phyloP scores from a whole-genome alignment of 805 yeast genomes.

The Clavispora asparagi region DNA sequence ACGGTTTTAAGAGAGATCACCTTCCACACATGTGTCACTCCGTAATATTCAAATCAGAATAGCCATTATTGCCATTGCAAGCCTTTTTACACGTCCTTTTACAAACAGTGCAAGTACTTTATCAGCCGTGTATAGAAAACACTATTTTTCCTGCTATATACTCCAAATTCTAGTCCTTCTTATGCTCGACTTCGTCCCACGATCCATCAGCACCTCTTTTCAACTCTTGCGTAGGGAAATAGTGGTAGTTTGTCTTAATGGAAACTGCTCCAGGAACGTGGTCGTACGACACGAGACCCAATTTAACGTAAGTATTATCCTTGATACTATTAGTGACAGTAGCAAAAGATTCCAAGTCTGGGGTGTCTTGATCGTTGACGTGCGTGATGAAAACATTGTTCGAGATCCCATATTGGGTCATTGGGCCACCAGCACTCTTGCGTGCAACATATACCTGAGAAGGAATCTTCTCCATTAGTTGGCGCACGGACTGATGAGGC shows the following conservation, averaged over 20 bases:
- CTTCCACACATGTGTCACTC: too few species aligned
- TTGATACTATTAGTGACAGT: constrained; percentile 63
- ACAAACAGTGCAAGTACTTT: not conserved
- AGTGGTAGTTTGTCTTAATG: constrained; percentile 81
- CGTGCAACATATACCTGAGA: constrained; percentile 79
- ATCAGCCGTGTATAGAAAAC: not conserved
- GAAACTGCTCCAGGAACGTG: constrained; percentile 83
- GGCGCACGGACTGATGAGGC: constrained; percentile 92
- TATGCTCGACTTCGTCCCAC: constrained; percentile 46
- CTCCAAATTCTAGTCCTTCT: constrained; percentile 13
- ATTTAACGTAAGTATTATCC: constrained; percentile 74
- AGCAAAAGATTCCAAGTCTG: constrained; percentile 63
- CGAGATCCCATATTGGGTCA: constrained; percentile 71
- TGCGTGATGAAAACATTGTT: constrained; percentile 85
- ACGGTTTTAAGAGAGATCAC: not conserved
- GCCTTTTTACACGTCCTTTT: too few species aligned
- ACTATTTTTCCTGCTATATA: not conserved
- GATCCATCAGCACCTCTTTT: constrained; percentile 41
- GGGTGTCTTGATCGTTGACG: constrained; percentile 72
- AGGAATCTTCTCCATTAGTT: constrained; percentile 70
- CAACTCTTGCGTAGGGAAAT: constrained; percentile 70
- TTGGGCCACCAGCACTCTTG: constrained; percentile 79
- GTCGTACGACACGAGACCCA: constrained; percentile 79
- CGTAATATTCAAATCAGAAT: too few species aligned
- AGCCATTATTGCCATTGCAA: too few species aligned